These are phyloP conservation scores for Gamsiella multidivaricata DNA, from an alignment of 192 early-diverging fungal genomes.

Conservation along the genomic window DNA sequence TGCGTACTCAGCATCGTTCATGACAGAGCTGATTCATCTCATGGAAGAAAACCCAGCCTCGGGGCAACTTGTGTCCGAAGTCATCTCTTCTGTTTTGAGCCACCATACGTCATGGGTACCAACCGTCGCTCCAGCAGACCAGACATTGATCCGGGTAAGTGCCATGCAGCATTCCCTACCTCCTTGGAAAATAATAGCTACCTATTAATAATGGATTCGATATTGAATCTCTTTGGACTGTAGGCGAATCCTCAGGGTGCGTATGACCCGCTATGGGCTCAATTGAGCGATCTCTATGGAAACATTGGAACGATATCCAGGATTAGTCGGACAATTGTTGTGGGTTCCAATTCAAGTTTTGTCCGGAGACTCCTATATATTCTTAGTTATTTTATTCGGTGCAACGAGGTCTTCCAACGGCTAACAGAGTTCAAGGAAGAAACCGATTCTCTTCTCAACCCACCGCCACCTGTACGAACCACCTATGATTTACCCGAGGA, in stretches of 20 bases:
- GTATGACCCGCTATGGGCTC: conserved; percentile 70
- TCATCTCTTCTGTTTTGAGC: conserved; percentile 60
- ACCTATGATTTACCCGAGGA: conserved; percentile 38
- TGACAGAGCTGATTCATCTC: conserved; percentile 33
- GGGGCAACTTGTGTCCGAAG: conserved; percentile 57
- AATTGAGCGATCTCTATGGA: conserved; percentile 68
- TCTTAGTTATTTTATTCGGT: conserved; percentile 69
- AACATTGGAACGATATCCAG: conserved; percentile 59
- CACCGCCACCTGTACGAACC: conserved; percentile 6
- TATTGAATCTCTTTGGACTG: background rate
- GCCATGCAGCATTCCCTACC: background rate
- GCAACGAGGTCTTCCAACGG: conserved; percentile 66
- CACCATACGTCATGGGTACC: conserved; percentile 69
- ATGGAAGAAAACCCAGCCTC: conserved; percentile 47
- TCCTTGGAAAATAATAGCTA: background rate
- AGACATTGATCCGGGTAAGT: conserved; percentile 52
- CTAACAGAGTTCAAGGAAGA: conserved; percentile 49
- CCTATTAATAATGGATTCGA: conserved; percentile 1
- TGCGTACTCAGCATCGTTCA: conserved; percentile 32
- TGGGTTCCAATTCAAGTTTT: conserved; percentile 56
- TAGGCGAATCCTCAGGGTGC: conserved; percentile 47
- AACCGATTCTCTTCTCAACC: conserved; percentile 39
- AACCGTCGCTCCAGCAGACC: conserved; percentile 61
- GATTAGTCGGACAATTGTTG: conserved; percentile 65
- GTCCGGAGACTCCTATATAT: conserved; percentile 63